Conservation (phyloP, 2,329 filamentous ascomycete genomes). For the Phaeomoniella chlamydospora region DNA sequence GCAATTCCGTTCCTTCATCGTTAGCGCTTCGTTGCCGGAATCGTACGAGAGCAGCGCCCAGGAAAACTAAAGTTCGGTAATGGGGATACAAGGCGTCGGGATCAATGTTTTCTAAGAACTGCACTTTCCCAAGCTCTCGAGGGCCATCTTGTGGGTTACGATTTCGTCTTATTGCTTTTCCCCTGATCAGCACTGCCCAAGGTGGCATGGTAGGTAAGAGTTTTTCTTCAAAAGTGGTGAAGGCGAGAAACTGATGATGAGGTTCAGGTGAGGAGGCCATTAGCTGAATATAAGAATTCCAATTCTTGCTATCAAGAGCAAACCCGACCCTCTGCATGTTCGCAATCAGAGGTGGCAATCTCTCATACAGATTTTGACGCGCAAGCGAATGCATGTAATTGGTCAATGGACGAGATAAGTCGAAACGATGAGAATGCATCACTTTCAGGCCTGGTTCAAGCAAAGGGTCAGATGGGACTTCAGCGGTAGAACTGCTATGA, state of each 20-base stretch:
- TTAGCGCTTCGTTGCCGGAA: neutral
- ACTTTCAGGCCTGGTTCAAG: slow-evolving; percentile 7
- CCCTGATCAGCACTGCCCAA: neutral
- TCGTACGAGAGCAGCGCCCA: neutral
- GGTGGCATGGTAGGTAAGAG: slow-evolving; percentile 27
- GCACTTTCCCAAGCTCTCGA: neutral
- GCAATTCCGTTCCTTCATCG: neutral
- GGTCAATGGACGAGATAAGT: slow-evolving; percentile 33
- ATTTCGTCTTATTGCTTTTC: too few relatives aligned
- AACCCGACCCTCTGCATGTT: slow-evolving; percentile 55
- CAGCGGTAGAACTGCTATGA: neutral
- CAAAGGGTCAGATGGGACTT: neutral
- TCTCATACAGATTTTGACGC: slow-evolving; percentile 36
- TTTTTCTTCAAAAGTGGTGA: slow-evolving; percentile 56
- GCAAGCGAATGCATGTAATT: slow-evolving; percentile 38
- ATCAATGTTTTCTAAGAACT: neutral
- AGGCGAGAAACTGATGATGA: slow-evolving; percentile 44
- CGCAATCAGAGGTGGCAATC: slow-evolving; percentile 36
- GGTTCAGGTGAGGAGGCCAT: slow-evolving; percentile 47
- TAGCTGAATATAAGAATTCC: slow-evolving; percentile 62
- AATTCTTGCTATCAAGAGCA: slow-evolving; percentile 58
- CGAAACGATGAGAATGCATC: slow-evolving; percentile 27
- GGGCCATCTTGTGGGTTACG: neutral
- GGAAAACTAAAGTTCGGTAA: neutral
- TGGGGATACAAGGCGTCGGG: neutral